Evolutionary conservation across 2,329 filamentous ascomycete species (phyloP), one percentile per base, ranked within the genome.

Genomic region (Sclerotiophoma versabilis): DNA sequence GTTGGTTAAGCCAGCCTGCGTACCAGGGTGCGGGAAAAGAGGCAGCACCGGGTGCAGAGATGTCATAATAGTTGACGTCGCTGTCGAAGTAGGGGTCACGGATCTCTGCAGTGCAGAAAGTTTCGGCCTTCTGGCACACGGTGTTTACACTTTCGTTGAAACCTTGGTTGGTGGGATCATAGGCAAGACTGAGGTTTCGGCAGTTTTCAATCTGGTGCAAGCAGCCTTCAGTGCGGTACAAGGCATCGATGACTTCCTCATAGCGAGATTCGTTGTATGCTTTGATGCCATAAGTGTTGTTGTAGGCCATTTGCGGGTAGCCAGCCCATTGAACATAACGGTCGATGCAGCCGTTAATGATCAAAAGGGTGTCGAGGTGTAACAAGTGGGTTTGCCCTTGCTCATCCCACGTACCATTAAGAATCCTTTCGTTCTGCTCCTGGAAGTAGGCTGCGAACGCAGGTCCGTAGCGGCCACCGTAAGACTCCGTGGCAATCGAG

Each of bases 271-370:
- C 65, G 55, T 81, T 82, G 62, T 83, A 77, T 1, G 79, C 73
- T 49, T 81, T 62, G 32, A 87, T 76, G n/a, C 79, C 80, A 57
- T 86, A 87, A 2, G 83, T 84, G 57, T 86, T 86, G 68, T 86
- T 83, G 67, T 79, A 82, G 0, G 83, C 78, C 60, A 84, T 81
- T 2, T 75, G 61, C 1, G 80, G 77, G 59, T 83, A 84, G 8
- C 73, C 75, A 1, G 78, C 77, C 51, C 75, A 76, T 64, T 83
- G 79, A 1, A 80, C 74, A 3, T 78, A 73, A 19, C 79, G 72
- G 60, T 85, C 83, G 17, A 84, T 74, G 56, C 82, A 84, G 20
- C 81, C 82, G 54, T 85, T 85, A 53, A 84, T 80, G 54, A 86
- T 81, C 0, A 83, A 76, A 1, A 85, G 66, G 0, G 83, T 83